Evolutionary conservation across 306 rosid species (phyloP), one percentile per base, ranked within the genome.

Genomic region (Arachis stenosperma): DNA sequence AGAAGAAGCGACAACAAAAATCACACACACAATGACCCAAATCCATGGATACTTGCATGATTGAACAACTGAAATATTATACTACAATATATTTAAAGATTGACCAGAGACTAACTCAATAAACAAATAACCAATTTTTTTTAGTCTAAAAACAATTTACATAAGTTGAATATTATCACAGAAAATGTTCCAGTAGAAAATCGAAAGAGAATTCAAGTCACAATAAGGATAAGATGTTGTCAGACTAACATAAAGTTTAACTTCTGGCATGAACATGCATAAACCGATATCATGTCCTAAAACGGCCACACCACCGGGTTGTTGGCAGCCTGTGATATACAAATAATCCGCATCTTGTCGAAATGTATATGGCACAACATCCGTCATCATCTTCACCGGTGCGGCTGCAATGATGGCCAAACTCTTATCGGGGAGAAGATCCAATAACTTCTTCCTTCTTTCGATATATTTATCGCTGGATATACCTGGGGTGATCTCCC

Each of bases 211-310:
- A 42, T 65, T 78, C 52, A 46, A 56, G 29, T 75, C 67, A 43
- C 9, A 53, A 44, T 13, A 70, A 58, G 77, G 37, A 33, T 33
- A 33, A 33, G 37, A 33, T 33, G 37, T 76, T 73, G 61, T 69
- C 55, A 78, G 63, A 71, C 98, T 71, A 83, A 94, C 98, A 69
- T 86, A 78, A 78, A 88, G 69, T 39, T 76, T 77, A 66, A 89
- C 80, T 85, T 91, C 97, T 13, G 97, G 97, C 97, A 94, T 91
- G 88, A 94, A 94, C 98, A 94, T 88, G 86, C 96, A 89, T 68
- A 94, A 84, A 58, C 97, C 98, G 63, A 75, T 84, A 29, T 91
- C 92, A 65, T 84, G 92, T 65, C 98, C 90, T 69, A 94, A 74
- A 83, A 94, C 83, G 6, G 95, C 98, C 69, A 94, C 75, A 0